phyloP scores from a whole-genome alignment of 2,329 filamentous ascomycete genomes.

The Fusarium nodosum region DNA sequence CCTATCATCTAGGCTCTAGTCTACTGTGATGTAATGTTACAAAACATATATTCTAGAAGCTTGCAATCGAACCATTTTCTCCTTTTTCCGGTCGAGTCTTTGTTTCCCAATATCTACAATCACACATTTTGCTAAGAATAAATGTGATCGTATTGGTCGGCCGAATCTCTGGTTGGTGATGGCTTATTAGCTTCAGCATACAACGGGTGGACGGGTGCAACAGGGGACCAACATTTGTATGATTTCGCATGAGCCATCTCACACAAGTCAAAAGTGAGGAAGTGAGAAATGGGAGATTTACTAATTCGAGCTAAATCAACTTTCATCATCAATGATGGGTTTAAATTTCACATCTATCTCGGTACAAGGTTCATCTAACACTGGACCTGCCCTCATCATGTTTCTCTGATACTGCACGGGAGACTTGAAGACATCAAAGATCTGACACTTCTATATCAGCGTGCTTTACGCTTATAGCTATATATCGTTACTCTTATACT shows the following conservation, averaged over 20 bases:
- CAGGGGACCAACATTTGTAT: not conserved
- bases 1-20: not conserved
- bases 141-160: conserved; percentile 2
- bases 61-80: conserved; percentile 11
- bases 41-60: conserved; percentile 26
- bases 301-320: not conserved
- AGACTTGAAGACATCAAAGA: not conserved
- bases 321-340: too few species aligned
- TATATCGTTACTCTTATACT: not conserved
- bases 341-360: not conserved
- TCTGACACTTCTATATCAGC: not conserved
- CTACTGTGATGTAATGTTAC: conserved; percentile 21
- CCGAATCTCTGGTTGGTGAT: conserved; percentile 1
- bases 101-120: not conserved
- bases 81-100: conserved; percentile 5
- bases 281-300: not conserved
- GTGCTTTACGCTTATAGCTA: not conserved
- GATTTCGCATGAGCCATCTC: conserved; percentile 9
- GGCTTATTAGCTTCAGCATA: conserved; percentile 1
- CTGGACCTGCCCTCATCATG: not conserved
- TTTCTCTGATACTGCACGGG: not conserved
- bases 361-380: not conserved
- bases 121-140: conserved; percentile 29
- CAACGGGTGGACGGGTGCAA: not conserved
- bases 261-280: conserved; percentile 10